Base-by-base conservation (phyloP, 768 basidiomycete genomes). In the Phlebiopsis gigantea region DNA sequence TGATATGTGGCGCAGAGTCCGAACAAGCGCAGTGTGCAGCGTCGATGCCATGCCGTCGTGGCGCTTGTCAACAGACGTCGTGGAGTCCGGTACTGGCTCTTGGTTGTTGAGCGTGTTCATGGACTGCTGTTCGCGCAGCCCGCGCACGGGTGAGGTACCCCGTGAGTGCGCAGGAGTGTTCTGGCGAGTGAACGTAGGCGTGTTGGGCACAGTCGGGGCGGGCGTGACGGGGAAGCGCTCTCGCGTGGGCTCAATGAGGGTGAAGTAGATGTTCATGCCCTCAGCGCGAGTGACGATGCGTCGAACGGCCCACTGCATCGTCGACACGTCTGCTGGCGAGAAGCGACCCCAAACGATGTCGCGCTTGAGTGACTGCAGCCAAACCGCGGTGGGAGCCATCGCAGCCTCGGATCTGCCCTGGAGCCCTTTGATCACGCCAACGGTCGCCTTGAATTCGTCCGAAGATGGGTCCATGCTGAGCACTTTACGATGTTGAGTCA, bases 291-390 rank as follows among this genome's bases (percentile, higher is more conserved):
- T 81, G 4, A 77, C 75, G 59, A 88, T 72, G 3, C 79, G 71
- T 43, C 83, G 72, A 15, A 74, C 72, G 6, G 79, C 63, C 22
- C 69, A 64, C 53, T 86, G 84, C 19, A 90, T 73, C 2, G 68
- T 65, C 0, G 63, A 61, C 48, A 84, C 83, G 64, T 87, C 85
- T 1, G 64, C 66, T 0, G 87, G 86, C 0, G 78, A 72, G 63
- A 85, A 85, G 1, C 85, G 77, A 1, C 74, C 74, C 62, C 79
- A 87, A 14, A 82, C 73, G 19, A 90, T 64, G 61, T 90, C 88
- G 12, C 76, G 75, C 28, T 69, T 72, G 24, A 89, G 74, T 0
- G 89, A 72, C 9, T 81, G 75, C 0, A 72, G 73, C 0, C 81
- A 71, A 1, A 79, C 76, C 4, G 78, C 77, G 0, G 88, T 72